A percentile compares a stretch with the other conserved stretches of the same genome.
Conservation (phyloP, 805 yeast species). For the Ogataea henricii region DNA sequence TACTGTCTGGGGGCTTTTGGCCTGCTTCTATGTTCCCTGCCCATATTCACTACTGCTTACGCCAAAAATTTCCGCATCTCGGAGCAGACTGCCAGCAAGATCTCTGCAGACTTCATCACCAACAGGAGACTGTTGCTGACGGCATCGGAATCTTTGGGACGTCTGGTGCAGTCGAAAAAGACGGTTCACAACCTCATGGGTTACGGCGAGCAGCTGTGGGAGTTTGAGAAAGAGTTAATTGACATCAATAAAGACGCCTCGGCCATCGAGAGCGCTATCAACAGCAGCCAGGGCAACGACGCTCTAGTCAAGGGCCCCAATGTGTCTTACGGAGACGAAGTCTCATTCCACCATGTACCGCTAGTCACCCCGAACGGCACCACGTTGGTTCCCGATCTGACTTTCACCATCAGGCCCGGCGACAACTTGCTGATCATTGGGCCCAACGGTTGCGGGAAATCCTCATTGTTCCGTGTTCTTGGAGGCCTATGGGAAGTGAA, state of each 20-base stretch:
- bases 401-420: constrained; percentile 76
- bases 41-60: constrained; percentile 58
- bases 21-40: constrained; percentile 80
- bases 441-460: constrained; percentile 95
- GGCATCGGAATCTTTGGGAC: constrained; percentile 86
- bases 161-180: constrained; percentile 81
- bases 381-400: constrained; percentile 61
- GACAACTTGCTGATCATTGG: constrained; percentile 88
- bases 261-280: constrained; percentile 16
- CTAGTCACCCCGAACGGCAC: constrained; percentile 85
- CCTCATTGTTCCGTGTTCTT: constrained; percentile 83
- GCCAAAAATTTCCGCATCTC: constrained; percentile 46
- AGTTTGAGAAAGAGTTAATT: constrained; percentile 64
- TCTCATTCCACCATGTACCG: constrained; percentile 75
- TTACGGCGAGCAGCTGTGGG: constrained; percentile 72
- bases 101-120: constrained; percentile 84
- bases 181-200: constrained; percentile 83
- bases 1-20: constrained; percentile 98
- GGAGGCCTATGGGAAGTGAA: constrained; percentile 94
- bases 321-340: constrained; percentile 53
- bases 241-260: constrained; percentile 43
- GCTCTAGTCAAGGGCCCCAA: constrained; percentile 37
- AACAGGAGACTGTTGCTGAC: constrained; percentile 81
- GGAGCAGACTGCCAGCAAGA: constrained; percentile 33
- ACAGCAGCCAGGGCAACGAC: constrained; percentile 11